Evolutionary conservation across 257 asterid species (phyloP), one percentile per base, ranked within the genome.

Genomic region (Penstemon newberryi): DNA sequence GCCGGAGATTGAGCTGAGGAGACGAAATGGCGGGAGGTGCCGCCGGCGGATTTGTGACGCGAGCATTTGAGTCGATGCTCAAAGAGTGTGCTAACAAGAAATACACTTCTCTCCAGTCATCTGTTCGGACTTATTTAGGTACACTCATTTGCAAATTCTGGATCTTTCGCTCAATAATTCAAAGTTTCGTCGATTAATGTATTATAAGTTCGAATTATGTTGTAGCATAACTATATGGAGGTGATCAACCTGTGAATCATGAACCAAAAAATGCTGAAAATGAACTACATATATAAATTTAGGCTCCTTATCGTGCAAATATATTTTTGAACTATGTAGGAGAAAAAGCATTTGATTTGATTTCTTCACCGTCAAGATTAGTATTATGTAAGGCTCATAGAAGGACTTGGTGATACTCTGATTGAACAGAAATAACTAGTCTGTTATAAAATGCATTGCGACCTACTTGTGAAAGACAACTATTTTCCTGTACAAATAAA

Each of bases 21-120:
- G 80, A 66, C 68, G 67, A 73, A 64, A 87, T 87, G 90, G 89
- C 92, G 83, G 93, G 95, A 45, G 94, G 89, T 33, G 98, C 98
- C 73, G 99, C 99, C 6, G 99, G 99, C 41, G 97, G 99, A 45
- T 93, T 93, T 69, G 84, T 93, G 60, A 81, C 95, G 54, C 86
- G 99, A 75, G 99, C 99, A 65, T 90, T 90, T 65, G 97, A 93
- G 77, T 84, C 95, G 66, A 90, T 93, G 96, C 92, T 90, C 81
- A 93, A 90, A 72, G 99, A 93, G 82, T 85, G 92, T 77, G 79
- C 96, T 66, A 78, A 73, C 71, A 90, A 75, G 82, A 90, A 87
- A 76, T 87, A 74, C 75, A 45, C 75, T 54, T 75, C 86, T 63
- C 85, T 93, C 8, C 97, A 88, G 73, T 57, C 87, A 25, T 90